These are phyloP conservation scores for Przewalskia tangutica DNA, from an alignment of 257 asterid species.

Conservation along the genomic window DNA sequence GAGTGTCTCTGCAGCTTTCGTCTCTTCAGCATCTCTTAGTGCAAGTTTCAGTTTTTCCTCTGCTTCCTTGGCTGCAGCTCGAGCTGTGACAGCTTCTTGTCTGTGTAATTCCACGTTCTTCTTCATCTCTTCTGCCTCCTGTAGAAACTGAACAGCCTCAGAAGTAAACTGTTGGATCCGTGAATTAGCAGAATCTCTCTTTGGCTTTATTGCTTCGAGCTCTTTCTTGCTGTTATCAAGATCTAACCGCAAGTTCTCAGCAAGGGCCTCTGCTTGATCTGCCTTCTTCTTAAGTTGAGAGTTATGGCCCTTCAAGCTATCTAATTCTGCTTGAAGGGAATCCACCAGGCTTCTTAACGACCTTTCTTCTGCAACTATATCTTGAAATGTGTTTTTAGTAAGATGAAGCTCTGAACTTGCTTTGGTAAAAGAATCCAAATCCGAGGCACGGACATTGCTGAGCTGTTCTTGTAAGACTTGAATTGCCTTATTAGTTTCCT, in stretches of 20 bases:
- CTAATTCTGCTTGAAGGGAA: constrained; percentile 8
- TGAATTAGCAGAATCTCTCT: constrained; percentile 8
- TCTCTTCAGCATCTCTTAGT: constrained; percentile 34
- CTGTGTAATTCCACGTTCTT: constrained; percentile 18
- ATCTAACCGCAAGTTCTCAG: constrained; percentile 4
- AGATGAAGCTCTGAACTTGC: constrained; percentile 8
- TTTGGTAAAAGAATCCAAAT: neutral
- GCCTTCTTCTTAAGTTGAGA: neutral
- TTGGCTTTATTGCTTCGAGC: constrained; percentile 2
- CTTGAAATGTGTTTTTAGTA: constrained; percentile 7
- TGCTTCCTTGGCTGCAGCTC: constrained; percentile 22
- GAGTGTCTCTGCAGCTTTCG: constrained; percentile 42
- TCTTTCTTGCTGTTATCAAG: constrained; percentile 1
- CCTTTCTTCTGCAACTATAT: constrained; percentile 4
- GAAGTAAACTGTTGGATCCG: constrained; percentile 24
- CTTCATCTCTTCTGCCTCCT: constrained; percentile 26
- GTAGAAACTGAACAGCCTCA: too few relatives aligned
- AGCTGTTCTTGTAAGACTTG: constrained; percentile 7
- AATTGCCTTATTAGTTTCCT: constrained; percentile 9
- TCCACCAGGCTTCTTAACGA: constrained; percentile 3
- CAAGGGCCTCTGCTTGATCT: constrained; percentile 9
- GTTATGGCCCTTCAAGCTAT: constrained; percentile 3
- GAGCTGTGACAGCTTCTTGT: constrained; percentile 33
- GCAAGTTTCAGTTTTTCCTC: constrained; percentile 43
- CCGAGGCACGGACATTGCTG: neutral